phyloP scores from a whole-genome alignment of 1,139 yeast species.

The Pichia sp. region DNA sequence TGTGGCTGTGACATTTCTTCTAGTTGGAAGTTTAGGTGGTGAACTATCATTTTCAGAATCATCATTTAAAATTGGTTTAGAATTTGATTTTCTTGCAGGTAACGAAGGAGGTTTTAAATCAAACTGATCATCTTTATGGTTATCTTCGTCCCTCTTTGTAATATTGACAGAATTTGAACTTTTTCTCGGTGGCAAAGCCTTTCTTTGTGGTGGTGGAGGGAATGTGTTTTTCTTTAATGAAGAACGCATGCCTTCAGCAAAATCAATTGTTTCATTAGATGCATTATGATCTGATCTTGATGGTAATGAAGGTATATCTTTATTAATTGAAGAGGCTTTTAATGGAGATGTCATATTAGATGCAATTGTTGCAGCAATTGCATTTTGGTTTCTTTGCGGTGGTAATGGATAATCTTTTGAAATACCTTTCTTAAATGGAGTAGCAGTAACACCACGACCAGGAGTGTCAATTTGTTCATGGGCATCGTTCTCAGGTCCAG shows the following conservation, averaged over 20 bases:
- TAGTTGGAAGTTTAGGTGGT: constrained; percentile 8
- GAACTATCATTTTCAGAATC: background rate
- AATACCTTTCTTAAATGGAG: constrained; percentile 7
- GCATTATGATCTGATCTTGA: background rate
- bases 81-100: constrained; percentile 4
- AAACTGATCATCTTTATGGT: background rate
- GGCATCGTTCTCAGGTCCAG: background rate
- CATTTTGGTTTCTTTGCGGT: constrained; percentile 7
- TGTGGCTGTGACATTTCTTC: background rate
- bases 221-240: constrained; percentile 8
- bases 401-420: constrained; percentile 6
- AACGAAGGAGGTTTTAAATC: constrained; percentile 3
- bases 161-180: no score
- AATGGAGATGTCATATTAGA: constrained; percentile 2
- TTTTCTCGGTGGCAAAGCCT: background rate
- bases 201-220: constrained; percentile 12
- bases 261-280: constrained; percentile 2
- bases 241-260: constrained; percentile 16
- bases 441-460: background rate
- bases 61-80: background rate
- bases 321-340: background rate
- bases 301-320: background rate
- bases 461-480: background rate
- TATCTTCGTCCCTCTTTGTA: no score
- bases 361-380: constrained; percentile 3